These are phyloP conservation scores for Diaporthe citrichinensis DNA, from an alignment of 2,329 filamentous ascomycete genomes.

Conservation along the genomic window DNA sequence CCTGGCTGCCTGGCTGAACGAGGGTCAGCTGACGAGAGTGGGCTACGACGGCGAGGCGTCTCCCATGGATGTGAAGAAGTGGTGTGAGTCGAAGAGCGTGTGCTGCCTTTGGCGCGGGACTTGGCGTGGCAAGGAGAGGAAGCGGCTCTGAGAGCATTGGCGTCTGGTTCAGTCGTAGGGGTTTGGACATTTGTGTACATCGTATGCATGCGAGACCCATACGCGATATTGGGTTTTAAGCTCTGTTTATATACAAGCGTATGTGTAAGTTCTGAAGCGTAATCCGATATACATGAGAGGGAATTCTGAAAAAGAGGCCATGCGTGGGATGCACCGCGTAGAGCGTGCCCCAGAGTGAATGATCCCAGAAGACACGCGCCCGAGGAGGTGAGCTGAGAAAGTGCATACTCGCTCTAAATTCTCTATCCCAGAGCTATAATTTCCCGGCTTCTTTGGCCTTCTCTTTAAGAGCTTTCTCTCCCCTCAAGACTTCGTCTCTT, in stretches of 20 bases:
- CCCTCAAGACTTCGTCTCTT: constrained; percentile 64
- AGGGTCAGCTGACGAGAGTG: constrained; percentile 72
- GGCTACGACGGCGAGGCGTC: constrained; percentile 77
- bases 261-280: background rate
- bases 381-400: too few species aligned
- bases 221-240: background rate
- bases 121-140: constrained; percentile 66
- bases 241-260: background rate
- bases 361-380: too few species aligned
- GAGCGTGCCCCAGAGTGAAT: background rate
- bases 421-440: constrained; percentile 16
- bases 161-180: background rate
- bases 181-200: background rate
- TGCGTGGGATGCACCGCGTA: background rate
- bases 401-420: background rate
- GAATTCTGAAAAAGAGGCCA: background rate
- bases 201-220: background rate
- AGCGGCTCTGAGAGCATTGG: constrained; percentile 55
- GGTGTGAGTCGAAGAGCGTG: constrained; percentile 90
- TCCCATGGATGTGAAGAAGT: constrained; percentile 80
- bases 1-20: constrained; percentile 85
- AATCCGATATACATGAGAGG: background rate
- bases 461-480: constrained; percentile 58
- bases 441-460: constrained; percentile 42
- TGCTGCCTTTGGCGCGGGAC: constrained; percentile 83